A percentile compares a stretch with the other conserved stretches of the same genome.
phyloP scores from a whole-genome alignment of 2,329 filamentous ascomycete species.

The Neonectria ditissima region DNA sequence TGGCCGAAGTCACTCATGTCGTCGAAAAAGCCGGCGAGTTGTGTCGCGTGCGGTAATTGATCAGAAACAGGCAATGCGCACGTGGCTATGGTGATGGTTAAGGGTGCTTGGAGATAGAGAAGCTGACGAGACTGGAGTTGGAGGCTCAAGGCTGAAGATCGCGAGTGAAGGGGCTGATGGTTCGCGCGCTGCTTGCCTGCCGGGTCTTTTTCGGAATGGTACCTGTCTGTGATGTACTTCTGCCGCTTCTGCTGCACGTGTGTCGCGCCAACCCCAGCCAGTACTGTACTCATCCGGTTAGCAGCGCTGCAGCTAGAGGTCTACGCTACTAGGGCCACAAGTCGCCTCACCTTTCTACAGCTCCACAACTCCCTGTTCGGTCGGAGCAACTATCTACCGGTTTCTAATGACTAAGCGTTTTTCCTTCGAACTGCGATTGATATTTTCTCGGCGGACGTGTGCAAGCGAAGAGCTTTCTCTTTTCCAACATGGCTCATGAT shows the following conservation, averaged over 20 bases:
- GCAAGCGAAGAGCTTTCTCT: conserved; percentile 38
- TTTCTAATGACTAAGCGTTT: conserved; percentile 44
- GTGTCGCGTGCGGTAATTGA: conserved; percentile 33
- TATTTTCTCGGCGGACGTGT: conserved; percentile 37
- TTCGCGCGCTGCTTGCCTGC: conserved; percentile 33
- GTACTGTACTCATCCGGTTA: conserved; percentile 28
- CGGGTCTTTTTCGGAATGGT: conserved; percentile 33
- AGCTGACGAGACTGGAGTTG: conserved; percentile 39
- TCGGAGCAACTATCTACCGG: conserved; percentile 43
- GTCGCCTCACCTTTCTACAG: conserved; percentile 25
- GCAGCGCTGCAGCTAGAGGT: conserved; percentile 23
- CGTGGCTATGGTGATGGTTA: conserved; percentile 14
- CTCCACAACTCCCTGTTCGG: conserved; percentile 8
- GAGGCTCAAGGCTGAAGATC: conserved; percentile 38
- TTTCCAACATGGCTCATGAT: conserved; percentile 66
- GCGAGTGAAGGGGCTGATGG: conserved; percentile 45
- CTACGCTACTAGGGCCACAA: conserved; percentile 21
- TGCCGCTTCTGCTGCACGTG: conserved; percentile 26
- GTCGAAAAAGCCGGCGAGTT: conserved; percentile 24
- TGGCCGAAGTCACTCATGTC: conserved; percentile 77
- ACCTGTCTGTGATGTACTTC: conserved; percentile 35
- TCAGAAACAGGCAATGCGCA: conserved; percentile 6
- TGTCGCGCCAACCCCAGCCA: conserved; percentile 9
- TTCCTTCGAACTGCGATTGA: conserved; percentile 13
- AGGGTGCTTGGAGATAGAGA: conserved; percentile 29